Base-by-base conservation (phyloP, 495 filamentous ascomycete species). In the Delitschia confertaspora region DNA sequence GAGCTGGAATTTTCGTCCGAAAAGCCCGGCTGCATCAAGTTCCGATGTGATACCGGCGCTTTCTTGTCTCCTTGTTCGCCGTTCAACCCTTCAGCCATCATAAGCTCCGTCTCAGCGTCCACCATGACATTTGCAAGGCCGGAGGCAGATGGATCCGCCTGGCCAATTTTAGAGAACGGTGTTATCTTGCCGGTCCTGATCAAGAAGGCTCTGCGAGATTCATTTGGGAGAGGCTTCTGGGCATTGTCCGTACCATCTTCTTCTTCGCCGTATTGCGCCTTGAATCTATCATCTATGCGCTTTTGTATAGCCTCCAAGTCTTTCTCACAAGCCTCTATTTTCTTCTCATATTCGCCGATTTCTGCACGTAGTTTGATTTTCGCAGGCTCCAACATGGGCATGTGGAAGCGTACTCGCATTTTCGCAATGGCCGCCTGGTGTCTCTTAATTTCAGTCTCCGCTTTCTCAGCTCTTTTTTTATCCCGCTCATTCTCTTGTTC, bases 131-230 rank as follows among this genome's bases (percentile, higher is more conserved):
- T 73, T 16, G 77, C 74, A 4, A 91, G 68, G 36, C 75, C 77
- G 13, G 78, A 73, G 4, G 73, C 65, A 1, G 73, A 76, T 27
- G 69, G 66, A 22, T 69, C 70, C 31, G 71, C 69, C 54, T 57
- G 42, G 24, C 51, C 59, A 52, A 88, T 72, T 38, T 78, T 79
- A 2, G 88, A 81, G 45, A 98, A 96, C 0, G 91, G 91, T 0
- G 91, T 98, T 53, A 98, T 98, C 62, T 96, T 95, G 38, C 91
- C 91, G 0, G 89, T 98, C 4, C 91, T 75, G 24, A 98, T 88
- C 35, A 98, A 73, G 60, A 85, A 96, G 21, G 93, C 87, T 34
- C 88, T 75, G 38, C 83, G 77, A 10, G 73, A 86, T 65, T 96
- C 91, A 52, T 81, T 79, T 11, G 83, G 77, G 45, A 88, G 60